phyloP scores from a whole-genome alignment of 208 protist genomes.

The Wallacemonas rigidus region DNA sequence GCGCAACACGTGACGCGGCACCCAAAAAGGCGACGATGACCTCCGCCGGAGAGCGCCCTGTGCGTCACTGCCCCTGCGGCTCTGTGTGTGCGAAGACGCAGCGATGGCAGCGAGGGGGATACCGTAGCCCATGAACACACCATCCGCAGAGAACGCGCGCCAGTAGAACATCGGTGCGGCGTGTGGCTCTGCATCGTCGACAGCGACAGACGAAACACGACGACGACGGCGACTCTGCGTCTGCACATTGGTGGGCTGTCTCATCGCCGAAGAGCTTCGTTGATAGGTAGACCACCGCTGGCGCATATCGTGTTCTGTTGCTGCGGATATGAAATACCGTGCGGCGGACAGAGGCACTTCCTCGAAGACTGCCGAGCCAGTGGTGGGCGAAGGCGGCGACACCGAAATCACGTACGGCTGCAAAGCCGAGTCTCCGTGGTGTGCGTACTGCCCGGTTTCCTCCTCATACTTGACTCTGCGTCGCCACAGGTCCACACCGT shows the following conservation, averaged over 20 bases:
- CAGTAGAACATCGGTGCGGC: conserved; percentile 8
- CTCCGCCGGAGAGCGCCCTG: too few species aligned
- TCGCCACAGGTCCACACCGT: neutral
- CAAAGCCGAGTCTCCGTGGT: neutral
- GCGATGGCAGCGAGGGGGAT: neutral
- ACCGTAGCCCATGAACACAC: conserved; percentile 2
- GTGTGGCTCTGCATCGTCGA: neutral
- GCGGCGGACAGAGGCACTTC: neutral
- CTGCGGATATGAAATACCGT: neutral
- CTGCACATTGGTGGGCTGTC: too few species aligned
- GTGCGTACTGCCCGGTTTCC: neutral
- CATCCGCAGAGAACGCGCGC: neutral
- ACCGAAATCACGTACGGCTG: neutral
- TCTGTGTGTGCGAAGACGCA: neutral
- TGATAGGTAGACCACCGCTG: neutral
- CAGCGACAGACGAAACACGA: neutral
- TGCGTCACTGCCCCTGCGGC: too few species aligned
- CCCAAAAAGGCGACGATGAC: conserved; percentile 7
- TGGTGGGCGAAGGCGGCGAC: neutral
- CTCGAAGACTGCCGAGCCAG: neutral
- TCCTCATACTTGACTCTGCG: neutral
- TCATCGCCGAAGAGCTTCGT: too few species aligned
- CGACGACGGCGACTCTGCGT: too few species aligned
- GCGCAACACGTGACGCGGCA: neutral
- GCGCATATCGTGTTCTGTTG: neutral